These are phyloP conservation scores for Thymus quinquecostatus DNA, from an alignment of 257 asterid genomes.

Conservation along the genomic window DNA sequence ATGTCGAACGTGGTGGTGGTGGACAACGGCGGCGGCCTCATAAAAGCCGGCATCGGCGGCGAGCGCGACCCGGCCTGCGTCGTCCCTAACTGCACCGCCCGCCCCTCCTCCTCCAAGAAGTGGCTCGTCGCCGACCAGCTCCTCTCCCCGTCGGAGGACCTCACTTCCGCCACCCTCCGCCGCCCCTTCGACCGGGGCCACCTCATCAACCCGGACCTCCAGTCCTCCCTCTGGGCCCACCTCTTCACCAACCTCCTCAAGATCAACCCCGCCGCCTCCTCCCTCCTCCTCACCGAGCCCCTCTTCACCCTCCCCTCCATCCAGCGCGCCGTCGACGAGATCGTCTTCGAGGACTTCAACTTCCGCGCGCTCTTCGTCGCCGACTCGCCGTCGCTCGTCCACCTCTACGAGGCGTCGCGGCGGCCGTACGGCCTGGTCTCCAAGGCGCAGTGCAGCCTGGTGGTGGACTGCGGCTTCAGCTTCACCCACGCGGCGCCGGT, in stretches of 20 bases:
- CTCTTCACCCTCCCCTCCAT: constrained; percentile 85
- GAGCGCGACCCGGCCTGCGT: constrained; percentile 81
- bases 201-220: constrained; percentile 89
- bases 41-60: constrained; percentile 91
- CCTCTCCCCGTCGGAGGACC: constrained; percentile 82
- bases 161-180: constrained; percentile 94
- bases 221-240: constrained; percentile 81
- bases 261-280: constrained; percentile 59
- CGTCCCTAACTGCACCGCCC: constrained; percentile 89
- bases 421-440: constrained; percentile 74
- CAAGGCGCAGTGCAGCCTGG: constrained; percentile 85
- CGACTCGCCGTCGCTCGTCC: constrained; percentile 85
- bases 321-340: constrained; percentile 72
- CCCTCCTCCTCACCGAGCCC: constrained; percentile 88
- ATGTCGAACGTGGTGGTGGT: constrained; percentile 56
- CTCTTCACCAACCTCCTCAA: constrained; percentile 73
- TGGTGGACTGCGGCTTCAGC: constrained; percentile 91
- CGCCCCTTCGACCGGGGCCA: constrained; percentile 96
- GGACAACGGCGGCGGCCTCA: constrained; percentile 91
- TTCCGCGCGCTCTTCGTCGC: constrained; percentile 72
- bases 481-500: constrained; percentile 94
- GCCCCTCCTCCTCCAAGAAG: constrained; percentile 82
- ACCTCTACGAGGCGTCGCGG: constrained; percentile 83
- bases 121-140: constrained; percentile 83
- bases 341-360: constrained; percentile 83